Base-by-base conservation (phyloP, 208 protist species). In the Wallacemonas sp. region DNA sequence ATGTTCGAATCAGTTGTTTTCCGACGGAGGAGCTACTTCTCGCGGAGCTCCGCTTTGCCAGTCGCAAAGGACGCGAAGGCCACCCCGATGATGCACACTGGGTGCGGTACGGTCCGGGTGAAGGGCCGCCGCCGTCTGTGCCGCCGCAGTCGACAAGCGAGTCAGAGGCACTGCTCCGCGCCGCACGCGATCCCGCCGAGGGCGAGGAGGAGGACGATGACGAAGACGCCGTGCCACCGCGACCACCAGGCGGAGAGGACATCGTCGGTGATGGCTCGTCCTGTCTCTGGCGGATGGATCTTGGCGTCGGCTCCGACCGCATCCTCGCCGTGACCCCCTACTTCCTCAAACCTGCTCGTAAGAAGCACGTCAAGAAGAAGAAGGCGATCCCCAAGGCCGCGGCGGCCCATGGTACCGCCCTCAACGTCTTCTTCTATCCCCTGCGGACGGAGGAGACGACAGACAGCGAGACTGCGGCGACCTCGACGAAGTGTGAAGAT, bases 1-100 rank as follows among this genome's bases (percentile, higher is more conserved):
- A 73, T 33, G 67, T 89, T 34, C 60, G 66, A 31, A 68, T 79
- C 34, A 66, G 62, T 21, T 60, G 49, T 1, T 49, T 78, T 28
- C 73, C 77, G 45, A 49, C 83, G 66, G 83, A 90, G 67, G 83
- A 90, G 68, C 68, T 85, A 21, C 71, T 90, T 19, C 66, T 90
- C 1, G 74, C 72, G 5, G 83, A 90, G 70, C 54, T 90, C 39
- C 71, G 77, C 36, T 68, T 86, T 45, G 69, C 75, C 2, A 79
- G 83, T 64, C 79, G 76, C 49, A 59, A 62, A 41, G 83, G 79
- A 1, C 75, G 83, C 27, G 68, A 86, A 66, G 83, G 79, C 0
- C 63, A 66, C 8, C 67, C 74, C 28, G 44, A 61, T 26, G 66
- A 76, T 39, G 11, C 44, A 3, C 75, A 80, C 42, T 90, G 83